Evolutionary conservation across 306 rosid genomes (phyloP), one percentile per base, ranked within the genome.

Genomic region (Carpinus viminea): DNA sequence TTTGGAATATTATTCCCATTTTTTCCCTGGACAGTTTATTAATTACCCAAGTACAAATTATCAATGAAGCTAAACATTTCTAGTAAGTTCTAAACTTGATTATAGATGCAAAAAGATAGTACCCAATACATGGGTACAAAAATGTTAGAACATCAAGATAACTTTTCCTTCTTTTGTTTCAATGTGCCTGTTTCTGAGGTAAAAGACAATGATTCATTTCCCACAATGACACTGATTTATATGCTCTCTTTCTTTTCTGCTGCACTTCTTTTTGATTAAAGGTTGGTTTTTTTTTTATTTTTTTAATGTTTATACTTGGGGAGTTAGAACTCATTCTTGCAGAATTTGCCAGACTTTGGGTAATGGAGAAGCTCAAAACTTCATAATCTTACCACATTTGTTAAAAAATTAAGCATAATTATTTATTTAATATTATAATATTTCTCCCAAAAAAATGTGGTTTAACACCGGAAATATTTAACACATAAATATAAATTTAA

Each of bases 221-320:
- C 16, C 5, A 3, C 8, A 34, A 26, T 13, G 28, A 16, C 28
- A 18, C 72, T 18, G 18, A 66, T 66, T 8, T 65, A 62, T 55
- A 21, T 59, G 4, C 12, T 0, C 15, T 59, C 7, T 16, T 36
- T 38, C 12, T 34, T 65, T 62, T 36, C 15, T n/a, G 1, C 38
- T 36, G 24, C 12, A 34, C 12, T 65, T 65, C n/a, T 4, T 17
- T 65, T 65, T 36, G 1, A 10, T 0, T 38, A 16, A 18, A 65
- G 24, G 26, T 0, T 21, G 7, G 0, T 3, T n/a, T n/a, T 1
- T 3, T 7, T 8, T n/a, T n/a, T n/a, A n/a, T n/a, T n/a, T n/a
- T n/a, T n/a, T n/a, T n/a, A n/a, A n/a, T n/a, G n/a, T n/a, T n/a
- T n/a, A n/a, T n/a, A n/a, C n/a, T n/a, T n/a, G n/a, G n/a, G n/a